These are phyloP conservation scores for Prinsepia uniflora DNA, from an alignment of 306 rosid species.

Conservation along the genomic window DNA sequence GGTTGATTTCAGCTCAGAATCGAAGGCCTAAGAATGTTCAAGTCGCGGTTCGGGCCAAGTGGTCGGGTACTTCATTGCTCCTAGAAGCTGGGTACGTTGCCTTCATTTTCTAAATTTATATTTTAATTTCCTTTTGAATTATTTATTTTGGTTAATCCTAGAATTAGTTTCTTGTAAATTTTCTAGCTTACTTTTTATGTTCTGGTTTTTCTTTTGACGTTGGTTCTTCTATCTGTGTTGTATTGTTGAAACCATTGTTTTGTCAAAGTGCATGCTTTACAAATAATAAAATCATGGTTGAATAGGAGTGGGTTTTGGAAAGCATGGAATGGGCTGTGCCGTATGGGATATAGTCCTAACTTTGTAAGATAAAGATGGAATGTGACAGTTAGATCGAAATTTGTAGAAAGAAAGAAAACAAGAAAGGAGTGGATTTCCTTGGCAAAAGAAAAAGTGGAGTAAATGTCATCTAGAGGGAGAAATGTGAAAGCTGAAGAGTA, in stretches of 20 bases:
- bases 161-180: not conserved
- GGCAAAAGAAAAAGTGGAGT: not conserved
- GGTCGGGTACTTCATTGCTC: slow-evolving; percentile 85
- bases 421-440: not conserved
- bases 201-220: no score
- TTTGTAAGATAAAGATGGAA: not conserved
- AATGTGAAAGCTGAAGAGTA: not conserved
- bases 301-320: not conserved
- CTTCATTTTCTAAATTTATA: not conserved
- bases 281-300: not conserved
- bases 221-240: not conserved
- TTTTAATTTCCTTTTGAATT: not conserved
- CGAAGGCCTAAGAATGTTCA: slow-evolving; percentile 75
- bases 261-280: not conserved
- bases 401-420: not conserved
- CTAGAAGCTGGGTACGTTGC: slow-evolving; percentile 79
- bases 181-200: not conserved
- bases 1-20: slow-evolving; percentile 33
- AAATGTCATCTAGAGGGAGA: not conserved
- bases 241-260: not conserved
- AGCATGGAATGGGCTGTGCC: not conserved
- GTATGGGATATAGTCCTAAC: not conserved
- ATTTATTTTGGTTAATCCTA: not conserved
- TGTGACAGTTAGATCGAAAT: not conserved
- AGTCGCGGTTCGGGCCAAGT: slow-evolving; percentile 68